Percentiles rank a stretch among this genome's conserved stretches.
Evolutionary conservation across 2,329 filamentous ascomycete species (phyloP).

Genomic region (Fusarium newnesense): DNA sequence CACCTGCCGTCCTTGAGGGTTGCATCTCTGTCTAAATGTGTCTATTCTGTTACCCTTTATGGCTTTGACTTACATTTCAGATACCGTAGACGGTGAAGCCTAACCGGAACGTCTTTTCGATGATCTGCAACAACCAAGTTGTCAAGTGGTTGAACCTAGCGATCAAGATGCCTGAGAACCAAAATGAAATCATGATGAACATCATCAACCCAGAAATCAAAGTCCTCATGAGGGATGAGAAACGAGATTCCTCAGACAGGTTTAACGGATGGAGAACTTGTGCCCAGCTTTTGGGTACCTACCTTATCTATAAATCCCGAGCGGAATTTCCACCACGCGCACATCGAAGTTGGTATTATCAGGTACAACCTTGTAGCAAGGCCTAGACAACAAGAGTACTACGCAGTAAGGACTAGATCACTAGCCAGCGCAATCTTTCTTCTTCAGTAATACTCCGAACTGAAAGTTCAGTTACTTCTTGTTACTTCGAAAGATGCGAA

Average conservation of each 20-base stretch:
- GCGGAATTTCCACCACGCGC: neutral
- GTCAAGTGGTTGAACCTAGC: neutral
- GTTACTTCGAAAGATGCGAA: neutral
- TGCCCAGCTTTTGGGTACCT: too few relatives aligned
- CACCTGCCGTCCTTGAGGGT: neutral
- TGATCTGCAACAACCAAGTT: neutral
- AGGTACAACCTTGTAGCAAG: neutral
- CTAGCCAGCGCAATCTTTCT: neutral
- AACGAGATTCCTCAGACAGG: neutral
- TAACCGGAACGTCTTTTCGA: neutral
- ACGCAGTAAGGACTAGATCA: neutral
- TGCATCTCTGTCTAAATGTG: neutral
- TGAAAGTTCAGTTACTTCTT: neutral
- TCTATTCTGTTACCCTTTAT: too few relatives aligned
- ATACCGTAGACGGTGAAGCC: too few relatives aligned
- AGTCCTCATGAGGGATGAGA: neutral
- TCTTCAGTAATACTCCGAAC: neutral
- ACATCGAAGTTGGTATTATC: neutral
- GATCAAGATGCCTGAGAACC: neutral
- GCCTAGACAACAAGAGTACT: neutral
- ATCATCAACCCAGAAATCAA: neutral
- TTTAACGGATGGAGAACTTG: neutral
- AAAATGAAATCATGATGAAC: neutral
- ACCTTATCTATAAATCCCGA: too few relatives aligned
- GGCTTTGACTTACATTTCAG: too few relatives aligned